Conservation (phyloP, 2,329 filamentous ascomycete genomes). For the Neopestalotiopsis clavispora region DNA sequence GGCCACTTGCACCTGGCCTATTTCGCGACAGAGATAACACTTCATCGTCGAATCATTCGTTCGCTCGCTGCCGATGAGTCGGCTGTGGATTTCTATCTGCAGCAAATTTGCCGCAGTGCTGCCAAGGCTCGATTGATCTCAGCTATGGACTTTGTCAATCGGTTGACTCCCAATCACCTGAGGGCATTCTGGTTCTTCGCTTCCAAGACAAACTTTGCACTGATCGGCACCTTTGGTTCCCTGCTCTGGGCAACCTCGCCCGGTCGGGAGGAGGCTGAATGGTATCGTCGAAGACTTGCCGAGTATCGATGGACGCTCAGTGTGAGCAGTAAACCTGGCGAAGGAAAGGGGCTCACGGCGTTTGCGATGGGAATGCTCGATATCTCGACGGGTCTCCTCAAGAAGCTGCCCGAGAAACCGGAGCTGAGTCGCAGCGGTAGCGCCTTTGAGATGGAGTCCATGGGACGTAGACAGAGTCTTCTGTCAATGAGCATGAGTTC, state of each 20-base stretch:
- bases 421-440: constrained; percentile 63
- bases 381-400: constrained; percentile 70
- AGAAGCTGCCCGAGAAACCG: constrained; percentile 74
- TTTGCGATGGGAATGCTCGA: constrained; percentile 83
- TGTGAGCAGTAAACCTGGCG: constrained; percentile 77
- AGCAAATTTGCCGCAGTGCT: constrained; percentile 90
- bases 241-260: constrained; percentile 89
- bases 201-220: constrained; percentile 87
- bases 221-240: constrained; percentile 93
- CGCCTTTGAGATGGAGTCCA: constrained; percentile 49
- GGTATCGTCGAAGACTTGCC: constrained; percentile 82
- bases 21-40: constrained; percentile 91
- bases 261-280: constrained; percentile 86
- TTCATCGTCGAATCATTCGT: constrained; percentile 88
- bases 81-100: constrained; percentile 76
- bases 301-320: constrained; percentile 95
- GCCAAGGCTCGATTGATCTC: constrained; percentile 94
- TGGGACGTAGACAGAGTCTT: constrained; percentile 39
- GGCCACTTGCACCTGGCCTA: constrained; percentile 90
- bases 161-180: constrained; percentile 83
- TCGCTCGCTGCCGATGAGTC: constrained; percentile 62
- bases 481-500: constrained; percentile 31
- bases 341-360: constrained; percentile 61
- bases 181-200: constrained; percentile 94
- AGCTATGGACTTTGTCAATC: constrained; percentile 97